These are phyloP conservation scores for Senecio squalidus DNA, from an alignment of 140 eudicot genomes.

Conservation along the genomic window DNA sequence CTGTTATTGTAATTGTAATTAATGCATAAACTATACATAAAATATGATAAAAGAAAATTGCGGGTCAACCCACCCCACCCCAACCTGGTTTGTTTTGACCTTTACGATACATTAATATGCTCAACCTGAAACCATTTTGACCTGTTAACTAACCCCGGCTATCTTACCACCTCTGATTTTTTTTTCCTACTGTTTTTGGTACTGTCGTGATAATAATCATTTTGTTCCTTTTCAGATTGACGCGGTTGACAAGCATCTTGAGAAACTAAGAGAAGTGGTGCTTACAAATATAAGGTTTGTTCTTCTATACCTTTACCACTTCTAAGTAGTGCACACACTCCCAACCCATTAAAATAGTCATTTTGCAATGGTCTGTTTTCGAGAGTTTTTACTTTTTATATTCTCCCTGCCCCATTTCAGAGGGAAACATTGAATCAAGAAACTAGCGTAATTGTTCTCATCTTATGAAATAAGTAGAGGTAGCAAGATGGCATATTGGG, in stretches of 20 bases:
- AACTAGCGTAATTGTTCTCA: background rate
- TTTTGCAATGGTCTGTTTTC: background rate
- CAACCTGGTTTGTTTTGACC: too few relatives aligned
- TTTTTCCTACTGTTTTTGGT: background rate
- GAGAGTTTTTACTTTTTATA: background rate
- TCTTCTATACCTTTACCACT: background rate
- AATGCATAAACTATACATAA: too few relatives aligned
- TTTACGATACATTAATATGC: too few relatives aligned
- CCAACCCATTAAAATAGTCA: background rate
- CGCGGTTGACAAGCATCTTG: conserved; percentile 46
- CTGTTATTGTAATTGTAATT: too few relatives aligned
- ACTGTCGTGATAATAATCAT: background rate
- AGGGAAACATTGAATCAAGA: background rate
- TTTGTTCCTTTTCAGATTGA: conserved; percentile 49
- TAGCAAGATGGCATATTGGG: background rate
- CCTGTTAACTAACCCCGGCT: too few relatives aligned
- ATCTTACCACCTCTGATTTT: too few relatives aligned
- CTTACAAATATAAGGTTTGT: conserved; percentile 82
- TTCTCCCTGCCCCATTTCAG: background rate
- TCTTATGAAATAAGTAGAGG: too few relatives aligned
- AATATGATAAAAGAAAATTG: too few relatives aligned
- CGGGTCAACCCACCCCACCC: too few relatives aligned
- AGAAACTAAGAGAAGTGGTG: conserved; percentile 57
- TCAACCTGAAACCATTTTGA: too few relatives aligned
- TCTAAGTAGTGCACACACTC: background rate